These are phyloP conservation scores for Venustampulla echinocandica DNA, from an alignment of 495 filamentous ascomycete species.

Conservation along the genomic window DNA sequence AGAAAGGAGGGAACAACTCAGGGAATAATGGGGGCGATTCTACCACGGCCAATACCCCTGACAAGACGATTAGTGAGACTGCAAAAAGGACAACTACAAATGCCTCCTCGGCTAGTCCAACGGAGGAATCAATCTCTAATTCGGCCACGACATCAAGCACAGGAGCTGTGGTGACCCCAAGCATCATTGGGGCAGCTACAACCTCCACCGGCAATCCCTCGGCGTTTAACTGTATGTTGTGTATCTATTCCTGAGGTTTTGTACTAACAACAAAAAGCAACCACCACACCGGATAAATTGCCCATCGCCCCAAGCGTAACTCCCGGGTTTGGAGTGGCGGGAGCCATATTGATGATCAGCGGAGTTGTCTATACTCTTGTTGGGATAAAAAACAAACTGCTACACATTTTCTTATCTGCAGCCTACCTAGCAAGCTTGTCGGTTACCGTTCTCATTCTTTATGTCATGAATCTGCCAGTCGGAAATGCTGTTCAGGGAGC, in stretches of 20 bases:
- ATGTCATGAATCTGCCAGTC: conserved; percentile 80
- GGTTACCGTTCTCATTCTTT: conserved; percentile 77
- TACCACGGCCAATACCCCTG: background rate
- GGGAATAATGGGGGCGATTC: conserved; percentile 6
- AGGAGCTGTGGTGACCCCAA: conserved; percentile 12
- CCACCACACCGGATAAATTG: conserved; percentile 39
- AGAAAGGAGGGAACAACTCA: background rate
- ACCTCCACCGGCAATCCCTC: conserved; percentile 11
- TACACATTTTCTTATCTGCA: conserved; percentile 75
- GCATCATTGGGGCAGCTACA: conserved; percentile 10
- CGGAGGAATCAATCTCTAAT: conserved; percentile 1
- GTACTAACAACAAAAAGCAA: conserved; percentile 25
- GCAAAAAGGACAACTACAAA: background rate
- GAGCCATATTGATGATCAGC: conserved; percentile 62
- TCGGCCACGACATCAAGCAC: conserved; percentile 3
- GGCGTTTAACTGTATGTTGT: conserved; percentile 17
- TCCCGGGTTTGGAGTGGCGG: conserved; percentile 70
- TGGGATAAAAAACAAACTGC: conserved; percentile 76
- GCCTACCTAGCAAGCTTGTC: conserved; percentile 65
- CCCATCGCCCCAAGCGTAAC: conserved; percentile 70
- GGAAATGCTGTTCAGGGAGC: conserved; percentile 72
- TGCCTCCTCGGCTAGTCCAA: background rate
- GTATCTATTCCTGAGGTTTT: background rate
- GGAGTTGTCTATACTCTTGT: conserved; percentile 64
- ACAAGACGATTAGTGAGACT: background rate